Conservation (phyloP, 495 filamentous ascomycete species). For the Tuber calosporum region DNA sequence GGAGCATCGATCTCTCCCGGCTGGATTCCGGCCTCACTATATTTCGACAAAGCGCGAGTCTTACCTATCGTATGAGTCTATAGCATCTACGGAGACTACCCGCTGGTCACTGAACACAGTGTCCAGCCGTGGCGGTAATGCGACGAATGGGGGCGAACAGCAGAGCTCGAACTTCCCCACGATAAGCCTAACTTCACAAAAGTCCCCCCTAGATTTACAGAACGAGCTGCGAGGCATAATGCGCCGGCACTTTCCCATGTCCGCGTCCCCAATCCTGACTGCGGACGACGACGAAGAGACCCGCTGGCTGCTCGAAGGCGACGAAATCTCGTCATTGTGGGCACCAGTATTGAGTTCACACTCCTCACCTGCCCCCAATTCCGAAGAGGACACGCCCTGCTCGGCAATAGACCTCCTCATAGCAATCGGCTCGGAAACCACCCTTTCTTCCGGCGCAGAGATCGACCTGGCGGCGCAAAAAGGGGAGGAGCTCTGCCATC, state of each 20-base stretch:
- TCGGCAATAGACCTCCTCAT: conserved; percentile 29
- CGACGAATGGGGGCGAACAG: background rate
- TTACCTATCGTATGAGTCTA: background rate
- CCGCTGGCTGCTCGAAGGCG: conserved; percentile 23
- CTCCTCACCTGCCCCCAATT: background rate
- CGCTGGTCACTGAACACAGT: background rate
- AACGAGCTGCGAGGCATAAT: conserved; percentile 35
- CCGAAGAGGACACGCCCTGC: conserved; percentile 17
- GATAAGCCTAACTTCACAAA: conserved; percentile 9
- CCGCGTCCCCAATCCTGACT: background rate
- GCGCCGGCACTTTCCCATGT: conserved; percentile 23
- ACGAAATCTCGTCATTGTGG: conserved; percentile 28
- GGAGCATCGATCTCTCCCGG: background rate
- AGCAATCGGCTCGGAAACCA: conserved; percentile 21
- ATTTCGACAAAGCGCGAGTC: background rate
- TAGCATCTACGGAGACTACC: background rate
- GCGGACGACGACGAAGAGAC: conserved; percentile 27
- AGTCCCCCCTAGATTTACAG: conserved; percentile 31
- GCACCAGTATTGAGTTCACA: conserved; percentile 18
- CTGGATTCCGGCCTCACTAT: background rate
- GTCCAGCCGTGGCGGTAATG: background rate
- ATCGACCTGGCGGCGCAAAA: conserved; percentile 17
- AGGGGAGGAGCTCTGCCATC: conserved; percentile 24
- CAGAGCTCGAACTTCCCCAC: conserved; percentile 21
- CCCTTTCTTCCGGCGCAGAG: conserved; percentile 9